Percentiles rank a stretch among this genome's conserved stretches.
Evolutionary conservation across 1,284 basidiomycete species (phyloP).

Genomic region (Tilletia setariae): DNA sequence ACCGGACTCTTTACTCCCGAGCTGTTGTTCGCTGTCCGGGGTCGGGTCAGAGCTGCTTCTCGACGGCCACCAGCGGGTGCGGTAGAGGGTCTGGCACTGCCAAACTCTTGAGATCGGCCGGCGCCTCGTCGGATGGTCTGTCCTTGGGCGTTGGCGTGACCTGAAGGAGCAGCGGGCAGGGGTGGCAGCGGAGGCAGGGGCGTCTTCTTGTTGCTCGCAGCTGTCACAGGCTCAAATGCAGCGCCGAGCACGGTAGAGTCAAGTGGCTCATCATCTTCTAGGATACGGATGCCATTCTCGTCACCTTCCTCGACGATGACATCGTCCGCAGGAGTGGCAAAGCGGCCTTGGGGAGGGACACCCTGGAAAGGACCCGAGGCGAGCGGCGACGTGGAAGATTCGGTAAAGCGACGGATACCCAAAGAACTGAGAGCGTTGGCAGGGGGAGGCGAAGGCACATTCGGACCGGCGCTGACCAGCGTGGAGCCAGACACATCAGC

Average conservation of each 20-base stretch:
- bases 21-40: conserved; percentile 6
- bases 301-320: conserved; percentile 29
- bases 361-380: conserved; percentile 14
- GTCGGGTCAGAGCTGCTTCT: conserved; percentile 12
- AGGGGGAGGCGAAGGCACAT: background rate
- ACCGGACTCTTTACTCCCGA: conserved; percentile 16
- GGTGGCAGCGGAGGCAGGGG: conserved; percentile 5
- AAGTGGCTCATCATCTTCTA: conserved; percentile 1
- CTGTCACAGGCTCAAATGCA: background rate
- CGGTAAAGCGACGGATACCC: conserved; percentile 31
- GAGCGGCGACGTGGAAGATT: conserved; percentile 11
- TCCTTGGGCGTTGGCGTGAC: too few relatives aligned
- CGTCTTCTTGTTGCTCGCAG: conserved; percentile 1
- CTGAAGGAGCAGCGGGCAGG: conserved; percentile 15
- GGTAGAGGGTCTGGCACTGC: conserved; percentile 26
- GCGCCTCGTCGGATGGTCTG: too few relatives aligned
- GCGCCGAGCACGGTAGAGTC: background rate
- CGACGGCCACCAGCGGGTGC: conserved; percentile 30
- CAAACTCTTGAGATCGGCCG: conserved; percentile 7
- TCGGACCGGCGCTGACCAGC: too few relatives aligned
- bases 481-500: background rate
- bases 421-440: conserved; percentile 18
- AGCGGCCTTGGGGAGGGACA: conserved; percentile 18
- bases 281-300: conserved; percentile 11
- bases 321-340: conserved; percentile 29